These are phyloP conservation scores for Durio zibethinus DNA, from an alignment of 345 rosid genomes.

Conservation along the genomic window DNA sequence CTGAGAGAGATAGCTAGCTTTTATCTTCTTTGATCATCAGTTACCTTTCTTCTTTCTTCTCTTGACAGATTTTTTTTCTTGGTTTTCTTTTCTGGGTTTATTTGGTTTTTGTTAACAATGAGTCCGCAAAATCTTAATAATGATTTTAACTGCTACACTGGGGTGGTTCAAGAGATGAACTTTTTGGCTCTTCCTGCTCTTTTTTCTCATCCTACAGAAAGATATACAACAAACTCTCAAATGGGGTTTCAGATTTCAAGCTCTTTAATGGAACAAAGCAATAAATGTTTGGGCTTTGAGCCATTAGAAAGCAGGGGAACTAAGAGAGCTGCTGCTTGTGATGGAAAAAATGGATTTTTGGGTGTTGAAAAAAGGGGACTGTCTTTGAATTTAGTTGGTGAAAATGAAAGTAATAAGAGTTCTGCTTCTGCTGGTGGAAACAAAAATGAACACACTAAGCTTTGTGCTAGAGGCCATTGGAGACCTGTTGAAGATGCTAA, in stretches of 20 bases:
- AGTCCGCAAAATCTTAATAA: slow-evolving; percentile 21
- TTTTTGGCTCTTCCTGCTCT: slow-evolving; percentile 30
- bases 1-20: background rate
- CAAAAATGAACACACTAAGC: slow-evolving; percentile 39
- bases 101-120: slow-evolving; percentile 25
- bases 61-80: background rate
- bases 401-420: slow-evolving; percentile 23
- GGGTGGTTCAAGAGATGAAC: slow-evolving; percentile 26
- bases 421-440: slow-evolving; percentile 6
- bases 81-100: background rate
- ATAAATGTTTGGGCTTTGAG: slow-evolving; percentile 15
- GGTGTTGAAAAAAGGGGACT: slow-evolving; percentile 23
- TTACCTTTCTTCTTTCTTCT: background rate
- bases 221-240: slow-evolving; percentile 19
- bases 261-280: slow-evolving; percentile 23
- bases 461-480: slow-evolving; percentile 87
- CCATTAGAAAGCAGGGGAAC: slow-evolving; percentile 26
- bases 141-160: slow-evolving; percentile 20
- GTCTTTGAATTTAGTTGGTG: slow-evolving; percentile 25
- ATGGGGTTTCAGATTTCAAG: slow-evolving; percentile 31
- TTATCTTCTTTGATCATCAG: slow-evolving; percentile 1
- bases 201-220: slow-evolving; percentile 9
- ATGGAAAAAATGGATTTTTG: slow-evolving; percentile 23
- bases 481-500: slow-evolving; percentile 84
- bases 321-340: slow-evolving; percentile 8